Conservation (phyloP, 2,329 filamentous ascomycete species). For the Knufia petricola region DNA sequence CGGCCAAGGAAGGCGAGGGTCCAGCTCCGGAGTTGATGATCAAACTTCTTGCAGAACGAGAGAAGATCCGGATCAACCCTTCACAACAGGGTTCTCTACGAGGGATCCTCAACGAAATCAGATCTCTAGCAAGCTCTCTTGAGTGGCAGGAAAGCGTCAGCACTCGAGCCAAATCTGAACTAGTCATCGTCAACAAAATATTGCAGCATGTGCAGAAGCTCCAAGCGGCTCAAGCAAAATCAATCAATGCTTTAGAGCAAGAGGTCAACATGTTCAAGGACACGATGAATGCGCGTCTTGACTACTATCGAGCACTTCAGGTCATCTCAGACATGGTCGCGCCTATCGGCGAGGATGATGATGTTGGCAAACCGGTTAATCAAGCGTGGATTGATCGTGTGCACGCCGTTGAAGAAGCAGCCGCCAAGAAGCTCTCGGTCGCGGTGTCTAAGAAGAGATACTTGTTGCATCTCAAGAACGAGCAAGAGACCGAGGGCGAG, state of each 20-base stretch:
- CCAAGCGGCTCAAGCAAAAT: slow-evolving; percentile 43
- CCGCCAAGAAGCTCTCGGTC: slow-evolving; percentile 50
- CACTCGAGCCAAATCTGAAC: slow-evolving; percentile 51
- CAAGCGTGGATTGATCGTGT: slow-evolving; percentile 36
- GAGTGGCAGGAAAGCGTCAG: slow-evolving; percentile 50
- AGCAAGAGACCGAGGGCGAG: slow-evolving; percentile 51
- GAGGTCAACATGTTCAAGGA: slow-evolving; percentile 68
- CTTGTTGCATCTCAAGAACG: slow-evolving; percentile 50
- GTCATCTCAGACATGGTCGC: slow-evolving; percentile 79
- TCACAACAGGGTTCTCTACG: slow-evolving; percentile 55
- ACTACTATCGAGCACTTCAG: slow-evolving; percentile 86
- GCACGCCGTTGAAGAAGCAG: slow-evolving; percentile 39
- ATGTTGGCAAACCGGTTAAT: slow-evolving; percentile 48
- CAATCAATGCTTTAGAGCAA: slow-evolving; percentile 40
- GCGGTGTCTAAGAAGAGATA: slow-evolving; percentile 69
- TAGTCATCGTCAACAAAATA: slow-evolving; percentile 54
- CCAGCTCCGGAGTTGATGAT: slow-evolving; percentile 59
- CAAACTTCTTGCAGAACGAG: slow-evolving; percentile 38
- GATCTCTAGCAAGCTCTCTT: slow-evolving; percentile 51
- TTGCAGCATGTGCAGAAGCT: slow-evolving; percentile 50
- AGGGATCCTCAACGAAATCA: slow-evolving; percentile 59
- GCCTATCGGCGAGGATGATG: slow-evolving; percentile 55
- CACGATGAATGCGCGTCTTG: slow-evolving; percentile 74
- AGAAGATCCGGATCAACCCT: slow-evolving; percentile 34
- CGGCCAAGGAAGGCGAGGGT: slow-evolving; percentile 55